Conservation (phyloP, 2,329 filamentous ascomycete species). For the Diaporthe sp. region DNA sequence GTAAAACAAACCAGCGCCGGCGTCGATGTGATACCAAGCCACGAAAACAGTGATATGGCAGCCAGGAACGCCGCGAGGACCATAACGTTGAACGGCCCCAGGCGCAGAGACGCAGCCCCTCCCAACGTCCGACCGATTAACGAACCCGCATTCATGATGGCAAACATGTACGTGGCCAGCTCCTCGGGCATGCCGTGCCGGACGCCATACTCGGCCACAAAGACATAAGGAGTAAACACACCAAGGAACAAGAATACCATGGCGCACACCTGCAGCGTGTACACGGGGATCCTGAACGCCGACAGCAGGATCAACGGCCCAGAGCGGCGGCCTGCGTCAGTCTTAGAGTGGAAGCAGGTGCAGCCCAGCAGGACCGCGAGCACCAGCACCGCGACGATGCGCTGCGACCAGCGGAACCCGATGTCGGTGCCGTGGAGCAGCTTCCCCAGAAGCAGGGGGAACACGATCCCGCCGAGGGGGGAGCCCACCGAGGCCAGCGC, state of each 20-base stretch:
- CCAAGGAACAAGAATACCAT: not conserved
- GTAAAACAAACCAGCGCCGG: not conserved
- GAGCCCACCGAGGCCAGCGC: conserved; percentile 55
- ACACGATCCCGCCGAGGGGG: conserved; percentile 61
- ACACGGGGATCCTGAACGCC: not conserved
- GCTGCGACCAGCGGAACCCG: conserved; percentile 51
- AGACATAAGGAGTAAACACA: not conserved
- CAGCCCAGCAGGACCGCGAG: not conserved
- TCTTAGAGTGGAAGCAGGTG: not conserved
- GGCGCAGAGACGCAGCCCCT: not conserved
- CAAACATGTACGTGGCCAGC: not conserved
- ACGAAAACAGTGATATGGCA: not conserved
- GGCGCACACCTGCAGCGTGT: not conserved
- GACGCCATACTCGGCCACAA: not conserved
- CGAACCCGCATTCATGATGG: not conserved
- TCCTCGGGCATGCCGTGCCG: not conserved
- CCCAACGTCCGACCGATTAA: not conserved
- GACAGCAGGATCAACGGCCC: not conserved
- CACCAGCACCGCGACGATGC: conserved; percentile 46
- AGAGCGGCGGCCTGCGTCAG: too few relatives aligned
- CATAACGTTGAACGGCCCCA: not conserved
- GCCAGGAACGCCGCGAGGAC: not conserved
- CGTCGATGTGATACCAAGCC: not conserved
- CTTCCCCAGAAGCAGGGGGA: conserved; percentile 55
- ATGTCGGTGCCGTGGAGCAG: conserved; percentile 51